Base-by-base conservation (phyloP, 2,329 filamentous ascomycete genomes). In the Magnaporthiopsis rhizophila region DNA sequence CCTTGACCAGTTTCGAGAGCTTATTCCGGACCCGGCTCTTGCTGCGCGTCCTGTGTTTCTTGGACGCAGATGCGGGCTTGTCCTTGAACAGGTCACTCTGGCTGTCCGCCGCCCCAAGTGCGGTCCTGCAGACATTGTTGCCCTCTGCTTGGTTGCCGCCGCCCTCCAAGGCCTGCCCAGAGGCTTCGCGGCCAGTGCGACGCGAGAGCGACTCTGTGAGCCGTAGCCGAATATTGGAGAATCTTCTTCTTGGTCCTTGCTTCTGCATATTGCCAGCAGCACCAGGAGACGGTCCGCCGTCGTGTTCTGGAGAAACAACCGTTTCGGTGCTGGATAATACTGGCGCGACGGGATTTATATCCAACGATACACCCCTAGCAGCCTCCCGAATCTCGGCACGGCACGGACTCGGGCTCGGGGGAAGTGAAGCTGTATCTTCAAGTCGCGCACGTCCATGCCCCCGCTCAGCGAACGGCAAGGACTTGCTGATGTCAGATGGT, bases 1-100 rank as follows among this genome's bases (percentile, higher is more conserved):
- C 65, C 45, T 59, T 65, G 18, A 65, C 38, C 56, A 63, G 63
- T 24, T 45, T 62, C n/a, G 65, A 65, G n/a, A 65, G 36, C 38
- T 62, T 62, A 11, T 26, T n/a, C 56, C 62, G 59, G 15, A 65
- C 28, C 13, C 56, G 32, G 24, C 36, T 36, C 58, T 64, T 64
- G 30, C 36, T 26, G 21, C 58, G 62, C 32, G 36, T 26, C 26
- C 36, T 18, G 15, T 32, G 24, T 18, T 34, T 26, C 32, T 57
- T 30, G 15, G 61, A 62, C 21, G 50, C 7, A 8, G n/a, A 2
- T 4, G 21, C 15, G 21, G 61, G 21, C 7, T 62, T 62, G 38
- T 34, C 21, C 12, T 11, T 45, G 5, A 26, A 61, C n/a, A 38
- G 6, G 12, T 24, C 59, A 21, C 34, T n/a, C 12, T 24, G 61